phyloP scores from a whole-genome alignment of 2,329 filamentous ascomycete genomes.

The Sphaerulina populicola region DNA sequence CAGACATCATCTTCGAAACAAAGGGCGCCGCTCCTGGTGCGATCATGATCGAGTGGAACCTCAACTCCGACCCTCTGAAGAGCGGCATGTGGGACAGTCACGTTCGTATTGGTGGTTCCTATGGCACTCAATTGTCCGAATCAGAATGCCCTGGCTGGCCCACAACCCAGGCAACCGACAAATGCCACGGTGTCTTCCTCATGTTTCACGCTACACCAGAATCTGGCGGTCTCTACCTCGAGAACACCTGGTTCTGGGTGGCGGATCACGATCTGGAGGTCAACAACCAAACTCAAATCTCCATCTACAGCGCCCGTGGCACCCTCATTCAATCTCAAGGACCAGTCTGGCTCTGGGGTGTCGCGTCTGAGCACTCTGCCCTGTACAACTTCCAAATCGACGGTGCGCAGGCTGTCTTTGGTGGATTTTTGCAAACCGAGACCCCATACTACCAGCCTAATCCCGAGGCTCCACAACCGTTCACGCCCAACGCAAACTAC shows the following conservation, averaged over 20 bases:
- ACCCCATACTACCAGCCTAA: slow-evolving; percentile 48
- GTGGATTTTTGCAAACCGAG: slow-evolving; percentile 48
- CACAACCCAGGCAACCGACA: slow-evolving; percentile 64
- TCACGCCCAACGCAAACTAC: slow-evolving; percentile 40
- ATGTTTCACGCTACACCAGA: slow-evolving; percentile 43
- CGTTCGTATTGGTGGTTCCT: slow-evolving; percentile 79
- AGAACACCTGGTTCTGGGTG: slow-evolving; percentile 49
- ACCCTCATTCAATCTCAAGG: slow-evolving; percentile 37
- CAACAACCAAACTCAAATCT: slow-evolving; percentile 32
- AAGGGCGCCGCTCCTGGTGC: slow-evolving; percentile 76
- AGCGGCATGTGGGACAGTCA: slow-evolving; percentile 93
- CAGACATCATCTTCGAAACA: slow-evolving; percentile 78
- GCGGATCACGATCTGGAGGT: slow-evolving; percentile 47
- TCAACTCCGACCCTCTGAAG: slow-evolving; percentile 58
- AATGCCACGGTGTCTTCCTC: slow-evolving; percentile 38
- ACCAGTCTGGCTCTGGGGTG: slow-evolving; percentile 49
- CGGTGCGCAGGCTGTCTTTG: slow-evolving; percentile 44
- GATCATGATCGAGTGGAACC: slow-evolving; percentile 86
- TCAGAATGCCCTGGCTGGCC: slow-evolving; percentile 63
- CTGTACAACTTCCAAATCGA: slow-evolving; percentile 49
- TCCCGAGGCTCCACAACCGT: slow-evolving; percentile 50
- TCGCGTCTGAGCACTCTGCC: slow-evolving; percentile 47
- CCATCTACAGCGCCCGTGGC: slow-evolving; percentile 42
- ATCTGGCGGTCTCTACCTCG: slow-evolving; percentile 60
- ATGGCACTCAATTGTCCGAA: slow-evolving; percentile 70